Evolutionary conservation across 805 yeast genomes (phyloP), one percentile per base, ranked within the genome.

Genomic region (Ogataea nakhonphanomensis): DNA sequence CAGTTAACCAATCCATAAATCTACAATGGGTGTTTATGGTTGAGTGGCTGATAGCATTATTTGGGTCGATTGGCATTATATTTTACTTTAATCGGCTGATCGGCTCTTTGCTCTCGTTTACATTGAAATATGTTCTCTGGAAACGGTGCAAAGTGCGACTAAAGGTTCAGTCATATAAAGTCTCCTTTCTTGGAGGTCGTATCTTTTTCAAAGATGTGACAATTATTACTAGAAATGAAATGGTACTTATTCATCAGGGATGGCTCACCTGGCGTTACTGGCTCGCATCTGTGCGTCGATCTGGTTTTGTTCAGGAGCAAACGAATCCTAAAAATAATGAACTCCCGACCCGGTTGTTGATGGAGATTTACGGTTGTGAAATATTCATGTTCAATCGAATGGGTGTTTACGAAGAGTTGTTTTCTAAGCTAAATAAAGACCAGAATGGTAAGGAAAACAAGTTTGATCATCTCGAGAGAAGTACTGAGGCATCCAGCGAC

Each of bases 261-360:
- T 76, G 78, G 51, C 56, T 91, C 21, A 85, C 95, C 0, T 93
- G 98, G 98, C 64, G 95, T 45, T 91, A 88, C 59, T 93, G 98
- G 98, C 66, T 87, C 37, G 64, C 67, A 4, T 49, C 63, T 24
- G 67, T 73, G 9, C 58, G 79, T 38, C 49, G 65, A 15, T 60
- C 76, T 2, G 65, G 63, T 26, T 61, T 67, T 36, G 53, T 49
- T 21, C 48, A 58, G 3, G 40, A 46, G 12, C 45, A 39, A 17
- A 58, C 54, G 31, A 15, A 41, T 27, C 42, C 44, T 12, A 61
- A 62, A n/a, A 79, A 80, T 53, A 64, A 59, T 8, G 59, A 64
- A 29, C 71, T 78, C 2, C 84, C 84, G 1, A 65, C 81, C 8
- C 66, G 88, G 28, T 71, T 81, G 43, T 50, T 70, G 4, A 55